Evolutionary conservation across 495 filamentous ascomycete genomes (phyloP), one percentile per base, ranked within the genome.

Genomic region (Amniculicola lignicola): DNA sequence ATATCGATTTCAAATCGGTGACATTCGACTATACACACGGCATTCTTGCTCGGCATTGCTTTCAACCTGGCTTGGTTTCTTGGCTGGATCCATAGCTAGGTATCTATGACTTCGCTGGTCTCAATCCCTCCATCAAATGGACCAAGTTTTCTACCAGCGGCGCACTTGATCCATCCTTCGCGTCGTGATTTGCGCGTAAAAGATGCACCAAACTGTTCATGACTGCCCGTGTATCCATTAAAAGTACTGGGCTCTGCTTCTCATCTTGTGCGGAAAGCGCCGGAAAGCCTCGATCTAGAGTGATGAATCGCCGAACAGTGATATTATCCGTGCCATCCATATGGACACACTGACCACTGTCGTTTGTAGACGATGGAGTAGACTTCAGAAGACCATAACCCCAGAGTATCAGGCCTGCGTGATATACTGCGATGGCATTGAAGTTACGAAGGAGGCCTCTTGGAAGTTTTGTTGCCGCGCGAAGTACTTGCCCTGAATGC

Each of bases 401-500:
- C 84, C 84, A 86, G 28, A 86, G 69, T 3, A 76, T 77, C 27
- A 85, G 61, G 29, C 75, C 74, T 1, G 80, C 82, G 59, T 85
- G 79, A 54, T 82, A 83, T 0, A 85, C 73, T 0, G 73, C 78
- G 11, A 84, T 75, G 4, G 81, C 80, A 40, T 76, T 72, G 61
- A 85, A 85, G 22, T 81, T 80, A 12, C 78, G 77, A 2, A 85
- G 64, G 2, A 71, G 69, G 0, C 74, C 73, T 0, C 62, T 54
- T 0, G 76, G 69, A 39, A 85, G 76, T 9, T 62, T 36, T 54
- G 73, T 76, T 0, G 79, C 81, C 3, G 76, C 73, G 6, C 78
- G 74, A 6, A 87, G 60, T 0, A 82, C 72, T 64, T 85, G 82
- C 0, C 82, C 83, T 0, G 82, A 82, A 51, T 84, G 80, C 77